phyloP scores from a whole-genome alignment of 2,329 filamentous ascomycete genomes.

The Ophiostoma fasciatum region DNA sequence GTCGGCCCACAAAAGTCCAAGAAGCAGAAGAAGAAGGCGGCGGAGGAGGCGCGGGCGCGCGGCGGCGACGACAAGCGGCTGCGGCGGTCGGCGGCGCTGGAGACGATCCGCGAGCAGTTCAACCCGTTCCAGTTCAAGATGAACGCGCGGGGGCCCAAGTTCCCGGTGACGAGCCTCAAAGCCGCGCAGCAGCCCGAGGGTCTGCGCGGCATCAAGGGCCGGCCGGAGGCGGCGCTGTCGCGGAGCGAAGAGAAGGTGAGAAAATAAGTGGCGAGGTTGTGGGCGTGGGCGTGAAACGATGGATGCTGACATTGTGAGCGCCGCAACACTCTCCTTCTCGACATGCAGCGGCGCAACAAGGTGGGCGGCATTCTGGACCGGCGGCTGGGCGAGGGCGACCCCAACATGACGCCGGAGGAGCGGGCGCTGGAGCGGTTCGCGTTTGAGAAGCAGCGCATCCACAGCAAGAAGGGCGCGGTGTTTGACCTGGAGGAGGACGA shows the following conservation, averaged over 20 bases:
- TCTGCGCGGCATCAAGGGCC: constrained; percentile 47
- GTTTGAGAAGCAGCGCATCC: constrained; percentile 64
- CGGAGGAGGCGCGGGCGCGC: constrained; percentile 45
- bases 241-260: constrained; percentile 69
- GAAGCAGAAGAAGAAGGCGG: constrained; percentile 71
- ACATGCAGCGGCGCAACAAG: constrained; percentile 81
- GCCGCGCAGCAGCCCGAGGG: constrained; percentile 32
- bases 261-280: too few species aligned
- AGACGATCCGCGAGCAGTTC: constrained; percentile 85
- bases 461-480: constrained; percentile 55
- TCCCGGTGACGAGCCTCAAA: constrained; percentile 61
- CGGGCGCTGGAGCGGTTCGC: constrained; percentile 85
- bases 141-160: constrained; percentile 63
- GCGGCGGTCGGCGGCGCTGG: constrained; percentile 61
- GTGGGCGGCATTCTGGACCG: constrained; percentile 85
- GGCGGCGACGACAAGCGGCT: constrained; percentile 54
- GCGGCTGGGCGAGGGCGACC: constrained; percentile 91
- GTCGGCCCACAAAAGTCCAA: constrained; percentile 88
- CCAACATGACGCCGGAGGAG: constrained; percentile 84
- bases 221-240: constrained; percentile 75
- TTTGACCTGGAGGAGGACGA: constrained; percentile 87
- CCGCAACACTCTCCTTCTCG: constrained; percentile 68
- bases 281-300: too few species aligned
- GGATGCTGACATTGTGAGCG: constrained; percentile 33
- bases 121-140: constrained; percentile 95